phyloP scores from a whole-genome alignment of 768 basidiomycete species.

The Floccularia luteovirens region DNA sequence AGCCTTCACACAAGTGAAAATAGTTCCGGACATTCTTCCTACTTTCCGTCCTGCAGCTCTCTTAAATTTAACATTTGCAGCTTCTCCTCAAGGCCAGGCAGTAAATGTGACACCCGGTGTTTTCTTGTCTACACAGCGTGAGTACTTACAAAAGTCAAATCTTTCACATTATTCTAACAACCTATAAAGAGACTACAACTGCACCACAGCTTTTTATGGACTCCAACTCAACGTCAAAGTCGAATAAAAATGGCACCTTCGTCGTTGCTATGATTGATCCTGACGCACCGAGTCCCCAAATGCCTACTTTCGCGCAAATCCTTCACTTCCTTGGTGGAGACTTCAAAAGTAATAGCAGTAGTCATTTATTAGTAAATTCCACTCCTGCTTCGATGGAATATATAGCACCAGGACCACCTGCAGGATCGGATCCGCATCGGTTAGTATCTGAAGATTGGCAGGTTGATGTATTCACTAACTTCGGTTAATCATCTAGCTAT shows the following conservation, averaged over 20 bases:
- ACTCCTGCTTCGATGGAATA: conserved; percentile 32
- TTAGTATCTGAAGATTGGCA: conserved; percentile 11
- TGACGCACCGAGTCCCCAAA: conserved; percentile 33
- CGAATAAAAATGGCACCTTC: conserved; percentile 16
- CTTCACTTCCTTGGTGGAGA: conserved; percentile 33
- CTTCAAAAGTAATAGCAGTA: conserved; percentile 20
- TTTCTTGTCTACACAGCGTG: conserved; percentile 27
- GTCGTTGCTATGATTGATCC: conserved; percentile 34
- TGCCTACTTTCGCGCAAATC: conserved; percentile 24
- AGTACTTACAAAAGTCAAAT: conserved; percentile 6
- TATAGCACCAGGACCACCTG: conserved; percentile 28
- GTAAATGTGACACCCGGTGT: conserved; percentile 27
- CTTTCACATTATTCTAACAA: not conserved
- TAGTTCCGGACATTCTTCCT: conserved; percentile 31
- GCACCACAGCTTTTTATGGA: conserved; percentile 23
- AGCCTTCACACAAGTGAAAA: conserved; percentile 16
- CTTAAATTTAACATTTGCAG: conserved; percentile 29
- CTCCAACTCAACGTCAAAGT: conserved; percentile 14
- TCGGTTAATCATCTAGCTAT: conserved; percentile 17
- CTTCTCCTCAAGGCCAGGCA: conserved; percentile 15
- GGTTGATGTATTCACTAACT: conserved; percentile 8
- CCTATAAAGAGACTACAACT: conserved; percentile 21
- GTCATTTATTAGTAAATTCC: conserved; percentile 23
- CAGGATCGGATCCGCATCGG: conserved; percentile 37
- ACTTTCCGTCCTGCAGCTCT: conserved; percentile 28